Conservation (phyloP, 306 rosid species). For the Acacia crassicarpa region DNA sequence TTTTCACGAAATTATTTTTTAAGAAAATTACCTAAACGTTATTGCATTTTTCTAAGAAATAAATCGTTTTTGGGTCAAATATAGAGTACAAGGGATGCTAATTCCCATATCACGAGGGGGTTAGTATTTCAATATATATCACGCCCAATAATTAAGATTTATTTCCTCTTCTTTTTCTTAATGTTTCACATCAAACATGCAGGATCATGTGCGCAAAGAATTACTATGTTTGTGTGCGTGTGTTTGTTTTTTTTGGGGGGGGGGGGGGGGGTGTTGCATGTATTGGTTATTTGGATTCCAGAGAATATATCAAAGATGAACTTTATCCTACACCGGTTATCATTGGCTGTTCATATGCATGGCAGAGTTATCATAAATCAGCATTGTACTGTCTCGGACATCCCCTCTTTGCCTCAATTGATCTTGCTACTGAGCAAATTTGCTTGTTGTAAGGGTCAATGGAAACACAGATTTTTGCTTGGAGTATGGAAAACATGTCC, state of each 20-base stretch:
- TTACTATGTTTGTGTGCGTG: background rate
- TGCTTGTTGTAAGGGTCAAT: too few relatives aligned
- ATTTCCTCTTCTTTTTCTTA: slow-evolving; percentile 10
- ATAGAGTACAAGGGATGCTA: background rate
- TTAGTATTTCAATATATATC: background rate
- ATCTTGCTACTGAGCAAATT: background rate
- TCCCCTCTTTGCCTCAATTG: background rate
- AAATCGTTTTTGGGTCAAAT: background rate
- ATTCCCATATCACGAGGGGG: background rate
- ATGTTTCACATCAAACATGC: background rate
- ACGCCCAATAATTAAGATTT: background rate
- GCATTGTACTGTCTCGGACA: slow-evolving; percentile 2
- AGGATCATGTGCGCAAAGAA: background rate
- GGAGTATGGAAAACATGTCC: background rate
- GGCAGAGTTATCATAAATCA: background rate
- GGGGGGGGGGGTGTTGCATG: background rate
- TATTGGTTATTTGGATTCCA: background rate
- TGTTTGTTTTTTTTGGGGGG: background rate
- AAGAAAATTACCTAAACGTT: background rate
- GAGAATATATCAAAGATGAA: too few relatives aligned
- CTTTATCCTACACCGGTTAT: too few relatives aligned
- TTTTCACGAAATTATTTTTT: background rate
- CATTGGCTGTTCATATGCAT: background rate
- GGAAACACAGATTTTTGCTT: too few relatives aligned
- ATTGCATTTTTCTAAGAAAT: background rate